These are phyloP conservation scores for Ramichloridium luteum DNA, from an alignment of 2,329 filamentous ascomycete species.

Conservation along the genomic window DNA sequence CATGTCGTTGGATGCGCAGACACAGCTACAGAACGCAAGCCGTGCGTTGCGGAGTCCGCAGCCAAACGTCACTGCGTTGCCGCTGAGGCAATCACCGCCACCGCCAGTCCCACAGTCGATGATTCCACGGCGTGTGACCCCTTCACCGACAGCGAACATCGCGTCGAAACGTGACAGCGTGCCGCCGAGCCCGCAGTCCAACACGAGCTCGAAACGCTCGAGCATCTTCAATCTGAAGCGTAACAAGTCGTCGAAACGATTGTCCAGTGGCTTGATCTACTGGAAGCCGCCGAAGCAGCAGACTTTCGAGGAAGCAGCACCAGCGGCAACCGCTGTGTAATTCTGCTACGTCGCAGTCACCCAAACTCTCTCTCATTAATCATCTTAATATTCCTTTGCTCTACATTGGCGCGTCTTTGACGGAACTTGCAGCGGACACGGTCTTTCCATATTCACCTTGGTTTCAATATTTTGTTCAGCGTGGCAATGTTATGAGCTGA, in stretches of 20 bases:
- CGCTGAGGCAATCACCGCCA: not conserved
- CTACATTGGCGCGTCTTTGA: too few species aligned
- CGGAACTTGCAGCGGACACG: too few species aligned
- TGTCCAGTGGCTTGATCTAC: not conserved
- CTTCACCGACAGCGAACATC: not conserved
- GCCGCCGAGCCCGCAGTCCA: not conserved
- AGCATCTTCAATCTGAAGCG: not conserved
- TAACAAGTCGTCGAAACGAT: not conserved
- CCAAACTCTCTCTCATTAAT: too few species aligned
- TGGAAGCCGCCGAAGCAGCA: constrained; percentile 1
- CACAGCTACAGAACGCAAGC: not conserved
- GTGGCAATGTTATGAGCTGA: too few species aligned
- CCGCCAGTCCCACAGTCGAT: not conserved
- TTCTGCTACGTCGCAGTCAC: too few species aligned
- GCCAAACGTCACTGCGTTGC: not conserved
- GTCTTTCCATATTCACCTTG: too few species aligned
- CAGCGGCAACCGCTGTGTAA: too few species aligned
- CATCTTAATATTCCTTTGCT: too few species aligned
- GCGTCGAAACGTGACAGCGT: not conserved
- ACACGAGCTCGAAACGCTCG: too few species aligned
- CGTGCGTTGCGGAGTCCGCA: not conserved
- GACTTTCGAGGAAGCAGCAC: too few species aligned
- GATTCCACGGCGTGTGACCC: not conserved
- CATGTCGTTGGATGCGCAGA: not conserved
- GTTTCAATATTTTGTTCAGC: too few species aligned